These are phyloP conservation scores for Fusarium sp. DNA, from an alignment of 2,329 filamentous ascomycete genomes.

Conservation along the genomic window DNA sequence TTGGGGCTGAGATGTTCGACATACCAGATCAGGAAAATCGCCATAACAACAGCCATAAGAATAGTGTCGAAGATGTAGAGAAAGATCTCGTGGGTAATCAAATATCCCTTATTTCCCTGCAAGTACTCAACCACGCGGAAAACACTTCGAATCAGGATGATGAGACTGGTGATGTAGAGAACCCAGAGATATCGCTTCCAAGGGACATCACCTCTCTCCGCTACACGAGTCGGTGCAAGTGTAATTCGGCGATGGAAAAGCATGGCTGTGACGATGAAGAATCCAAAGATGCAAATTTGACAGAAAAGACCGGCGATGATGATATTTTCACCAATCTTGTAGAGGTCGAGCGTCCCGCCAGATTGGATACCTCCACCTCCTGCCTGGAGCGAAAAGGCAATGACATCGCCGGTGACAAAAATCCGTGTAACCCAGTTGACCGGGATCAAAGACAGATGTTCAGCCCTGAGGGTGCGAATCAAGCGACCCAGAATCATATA, in stretches of 20 bases:
- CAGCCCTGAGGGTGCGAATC: background rate
- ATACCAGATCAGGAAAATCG: conserved; percentile 49
- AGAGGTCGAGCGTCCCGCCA: conserved; percentile 46
- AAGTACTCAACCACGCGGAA: conserved; percentile 57
- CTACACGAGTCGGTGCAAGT: background rate
- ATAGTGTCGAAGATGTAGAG: conserved; percentile 52
- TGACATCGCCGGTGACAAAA: conserved; percentile 27
- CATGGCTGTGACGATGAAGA: conserved; percentile 61
- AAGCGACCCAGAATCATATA: background rate
- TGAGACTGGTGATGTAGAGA: conserved; percentile 36
- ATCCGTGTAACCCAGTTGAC: conserved; percentile 34
- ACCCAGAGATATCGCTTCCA: conserved; percentile 45
- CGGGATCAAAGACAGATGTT: background rate
- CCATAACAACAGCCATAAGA: conserved; percentile 53
- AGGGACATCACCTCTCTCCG: conserved; percentile 23
- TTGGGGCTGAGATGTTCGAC: background rate
- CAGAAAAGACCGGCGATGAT: conserved; percentile 64
- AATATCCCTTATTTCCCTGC: conserved; percentile 47
- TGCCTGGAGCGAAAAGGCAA: conserved; percentile 28
- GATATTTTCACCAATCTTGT: conserved; percentile 54
- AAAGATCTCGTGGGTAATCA: conserved; percentile 48
- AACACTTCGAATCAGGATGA: conserved; percentile 55
- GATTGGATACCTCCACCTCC: conserved; percentile 22
- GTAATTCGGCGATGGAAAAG: conserved; percentile 54
- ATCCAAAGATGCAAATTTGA: conserved; percentile 64